Conservation (phyloP, 371 early-diverging fungal species). For the Catenaria anguillulae region DNA sequence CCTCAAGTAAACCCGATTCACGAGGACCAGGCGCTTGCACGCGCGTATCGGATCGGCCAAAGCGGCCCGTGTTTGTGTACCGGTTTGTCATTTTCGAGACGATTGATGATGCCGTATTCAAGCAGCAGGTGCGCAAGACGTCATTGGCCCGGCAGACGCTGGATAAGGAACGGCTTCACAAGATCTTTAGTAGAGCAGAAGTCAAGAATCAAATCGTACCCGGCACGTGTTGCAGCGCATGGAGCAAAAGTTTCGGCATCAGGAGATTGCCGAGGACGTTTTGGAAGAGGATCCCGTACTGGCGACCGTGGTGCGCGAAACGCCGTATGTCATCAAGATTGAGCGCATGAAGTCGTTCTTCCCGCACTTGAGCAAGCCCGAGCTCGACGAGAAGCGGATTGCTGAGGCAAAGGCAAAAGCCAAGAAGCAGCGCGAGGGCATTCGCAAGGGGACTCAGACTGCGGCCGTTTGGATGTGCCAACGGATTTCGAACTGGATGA, state of each 20-base stretch:
- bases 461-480: no score
- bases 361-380: neutral
- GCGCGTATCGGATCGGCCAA: slow-evolving; percentile 5
- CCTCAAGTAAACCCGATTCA: neutral
- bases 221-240: no score
- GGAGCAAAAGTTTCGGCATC: no score
- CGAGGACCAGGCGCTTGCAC: slow-evolving; percentile 1
- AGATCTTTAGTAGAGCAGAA: no score
- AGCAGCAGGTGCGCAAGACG: neutral
- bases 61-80: slow-evolving; percentile 5
- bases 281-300: no score
- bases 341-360: neutral
- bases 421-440: no score
- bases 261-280: no score
- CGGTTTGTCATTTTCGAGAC: neutral
- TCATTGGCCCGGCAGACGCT: neutral
- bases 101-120: neutral
- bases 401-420: no score
- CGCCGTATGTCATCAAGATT: neutral
- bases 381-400: no score
- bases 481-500: no score
- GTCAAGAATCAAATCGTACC: no score
- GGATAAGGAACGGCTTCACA: neutral
- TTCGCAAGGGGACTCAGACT: no score
- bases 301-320: neutral